Base-by-base conservation (phyloP, 352 stramenopile genomes). In the Elongisporangium prolatum region DNA sequence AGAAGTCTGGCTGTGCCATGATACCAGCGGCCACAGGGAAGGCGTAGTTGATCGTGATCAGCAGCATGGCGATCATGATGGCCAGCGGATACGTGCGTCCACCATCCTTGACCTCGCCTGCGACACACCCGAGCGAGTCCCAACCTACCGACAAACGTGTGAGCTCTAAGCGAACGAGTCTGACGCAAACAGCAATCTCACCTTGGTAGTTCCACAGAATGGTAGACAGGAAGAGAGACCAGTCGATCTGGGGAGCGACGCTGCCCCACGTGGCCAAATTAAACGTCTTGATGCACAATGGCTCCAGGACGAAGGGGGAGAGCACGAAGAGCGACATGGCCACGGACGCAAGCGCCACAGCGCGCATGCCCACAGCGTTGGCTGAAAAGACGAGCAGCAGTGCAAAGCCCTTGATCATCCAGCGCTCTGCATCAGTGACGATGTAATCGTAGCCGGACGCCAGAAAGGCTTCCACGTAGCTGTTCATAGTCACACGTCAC, bases 121-220 rank as follows among this genome's bases (percentile, higher is more conserved):
- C 85, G n/a, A 95, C 79, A 21, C 85, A 95, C 0, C 85, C 85
- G 17, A 95, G 72, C 34, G 80, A 91, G 67, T 95, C 85, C 83
- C 83, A 95, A 20, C 76, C 76, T 86, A 47, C 1, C 56, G 13
- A 34, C 24, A 34, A 34, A 7, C 24, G 7, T 34, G 3, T 34
- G 24, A 34, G 24, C 24, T 34, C 7, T 34, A 34, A 8, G 7
- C 24, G 24, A 8, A 34, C 4, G 24, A 34, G 24, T 34, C 24
- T 34, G 24, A 34, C 7, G 24, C 24, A 34, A 34, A 34, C 24
- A 34, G 24, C 24, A 7, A 8, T 34, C 24, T 34, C 24, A 74
- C 85, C 85, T 80, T 95, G 85, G 52, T 91, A 91, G 60, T 91
- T 93, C 85, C 85, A 95, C 11, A 95, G 61, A 58, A 93, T 91